Conservation (phyloP, 2,329 filamentous ascomycete genomes). For the Colletotrichum eleusines region DNA sequence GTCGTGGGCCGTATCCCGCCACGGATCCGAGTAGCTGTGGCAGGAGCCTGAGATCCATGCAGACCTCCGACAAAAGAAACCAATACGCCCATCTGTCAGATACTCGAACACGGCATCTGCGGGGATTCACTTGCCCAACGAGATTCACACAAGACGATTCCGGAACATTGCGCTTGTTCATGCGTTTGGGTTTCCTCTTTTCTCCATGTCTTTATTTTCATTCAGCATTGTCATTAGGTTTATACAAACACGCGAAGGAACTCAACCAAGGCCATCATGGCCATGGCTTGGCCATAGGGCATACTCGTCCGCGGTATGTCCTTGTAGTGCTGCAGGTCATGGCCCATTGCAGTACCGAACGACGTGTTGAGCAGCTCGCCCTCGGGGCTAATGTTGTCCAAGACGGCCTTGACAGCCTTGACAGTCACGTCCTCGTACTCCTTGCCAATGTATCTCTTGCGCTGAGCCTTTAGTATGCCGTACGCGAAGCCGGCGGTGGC, state of each 20-base stretch:
- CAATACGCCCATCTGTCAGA: too few relatives aligned
- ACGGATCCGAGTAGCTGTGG: too few relatives aligned
- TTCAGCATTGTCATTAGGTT: slow-evolving; percentile 40
- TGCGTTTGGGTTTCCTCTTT: neutral
- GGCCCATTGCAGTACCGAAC: slow-evolving; percentile 84
- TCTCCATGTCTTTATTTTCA: slow-evolving; percentile 5
- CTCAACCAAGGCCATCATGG: slow-evolving; percentile 84
- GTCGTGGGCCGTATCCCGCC: too few relatives aligned
- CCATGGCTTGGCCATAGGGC: slow-evolving; percentile 89
- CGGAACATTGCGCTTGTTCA: neutral
- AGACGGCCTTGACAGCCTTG: slow-evolving; percentile 74
- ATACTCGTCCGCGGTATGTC: slow-evolving; percentile 82
- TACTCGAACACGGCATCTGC: neutral
- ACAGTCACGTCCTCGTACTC: slow-evolving; percentile 72
- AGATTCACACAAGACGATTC: neutral
- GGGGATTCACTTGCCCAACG: neutral
- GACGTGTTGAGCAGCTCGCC: slow-evolving; percentile 81
- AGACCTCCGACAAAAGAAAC: too few relatives aligned
- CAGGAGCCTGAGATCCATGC: too few relatives aligned
- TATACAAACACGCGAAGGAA: slow-evolving; percentile 66
- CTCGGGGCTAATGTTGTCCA: slow-evolving; percentile 72
- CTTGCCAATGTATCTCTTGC: slow-evolving; percentile 75
- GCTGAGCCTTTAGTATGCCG: slow-evolving; percentile 79
- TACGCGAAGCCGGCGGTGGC: slow-evolving; percentile 86
- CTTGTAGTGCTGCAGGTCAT: slow-evolving; percentile 80